These are phyloP conservation scores for Boehmeria nivea DNA, from an alignment of 306 rosid genomes.

Conservation along the genomic window DNA sequence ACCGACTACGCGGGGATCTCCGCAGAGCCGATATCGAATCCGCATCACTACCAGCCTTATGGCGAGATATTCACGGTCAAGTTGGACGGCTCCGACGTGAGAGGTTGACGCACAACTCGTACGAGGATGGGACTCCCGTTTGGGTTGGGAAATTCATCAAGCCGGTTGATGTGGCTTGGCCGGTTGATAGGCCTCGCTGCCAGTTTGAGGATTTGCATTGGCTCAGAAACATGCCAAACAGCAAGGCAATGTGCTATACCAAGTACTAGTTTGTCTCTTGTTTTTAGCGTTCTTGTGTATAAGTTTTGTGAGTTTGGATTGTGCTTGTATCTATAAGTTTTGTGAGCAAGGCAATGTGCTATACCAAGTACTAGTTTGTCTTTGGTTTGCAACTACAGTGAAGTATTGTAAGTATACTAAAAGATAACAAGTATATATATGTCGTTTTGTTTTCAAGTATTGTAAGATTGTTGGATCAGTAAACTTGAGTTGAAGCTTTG, in stretches of 20 bases:
- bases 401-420: no score
- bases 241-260: slow-evolving; percentile 29
- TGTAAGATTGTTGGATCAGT: no score
- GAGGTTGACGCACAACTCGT: slow-evolving; percentile 68
- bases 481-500: no score
- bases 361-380: no score
- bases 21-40: slow-evolving; percentile 82
- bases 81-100: slow-evolving; percentile 62
- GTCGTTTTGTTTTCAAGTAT: no score
- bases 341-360: no score
- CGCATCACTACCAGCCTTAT: slow-evolving; percentile 75
- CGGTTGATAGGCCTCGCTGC: slow-evolving; percentile 41
- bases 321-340: no score
- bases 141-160: slow-evolving; percentile 52
- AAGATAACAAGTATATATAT: no score
- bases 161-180: slow-evolving; percentile 39
- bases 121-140: slow-evolving; percentile 80
- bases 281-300: not conserved
- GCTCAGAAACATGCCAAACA: slow-evolving; percentile 43
- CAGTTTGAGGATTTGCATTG: slow-evolving; percentile 64
- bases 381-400: no score
- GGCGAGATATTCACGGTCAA: slow-evolving; percentile 68
- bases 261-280: not conserved
- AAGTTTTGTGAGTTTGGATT: no score
- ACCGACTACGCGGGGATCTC: slow-evolving; percentile 70